Base-by-base conservation (phyloP, 352 stramenopile species). In the Pythium aristosporum region DNA sequence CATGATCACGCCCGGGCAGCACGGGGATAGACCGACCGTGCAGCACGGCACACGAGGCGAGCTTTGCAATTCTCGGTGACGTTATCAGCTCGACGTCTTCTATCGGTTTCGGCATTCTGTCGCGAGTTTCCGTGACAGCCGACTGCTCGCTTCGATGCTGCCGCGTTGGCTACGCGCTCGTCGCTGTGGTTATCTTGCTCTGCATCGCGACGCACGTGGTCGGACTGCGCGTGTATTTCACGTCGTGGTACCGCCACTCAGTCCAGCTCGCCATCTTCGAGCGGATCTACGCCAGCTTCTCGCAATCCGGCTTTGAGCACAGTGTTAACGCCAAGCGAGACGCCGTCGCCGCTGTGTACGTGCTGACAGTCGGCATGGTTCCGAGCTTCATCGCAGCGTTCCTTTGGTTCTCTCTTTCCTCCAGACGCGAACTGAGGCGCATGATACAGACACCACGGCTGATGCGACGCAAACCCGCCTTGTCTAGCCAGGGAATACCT, bases 291-390 rank as follows among this genome's bases (percentile, higher is more conserved):
- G 36, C 47, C 12, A 65, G 54, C 32, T 61, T 73, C 12, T 55
- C 46, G 18, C 7, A 2, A 6, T 39, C 52, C 1, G 46, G n/a
- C 2, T 56, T 65, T 30, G n/a, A 53, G 18, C 44, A 59, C 9
- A 50, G 61, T 37, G 60, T 61, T 41, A 49, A 49, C 46, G 65
- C 57, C 51, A 73, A 61, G 9, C 54, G 57, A n/a, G 37, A 64
- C 15, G 63, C 64, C 9, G 58, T 71, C n/a, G 68, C 68, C 1
- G 70, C 73, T 18, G 63, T 71, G 20, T 77, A 71, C 42, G 41
- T 77, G 10, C 50, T 77, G 1, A 34, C 34, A 16, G 53, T 69
- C 34, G 68, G 71, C 2, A 18, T 75, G 0, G 16, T 56, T 1
- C 68, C 71, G 1, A 75, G 55, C 0, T 0, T 63, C 4, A 8